phyloP scores from a whole-genome alignment of 495 filamentous ascomycete genomes.

The Apodospora peruviana region DNA sequence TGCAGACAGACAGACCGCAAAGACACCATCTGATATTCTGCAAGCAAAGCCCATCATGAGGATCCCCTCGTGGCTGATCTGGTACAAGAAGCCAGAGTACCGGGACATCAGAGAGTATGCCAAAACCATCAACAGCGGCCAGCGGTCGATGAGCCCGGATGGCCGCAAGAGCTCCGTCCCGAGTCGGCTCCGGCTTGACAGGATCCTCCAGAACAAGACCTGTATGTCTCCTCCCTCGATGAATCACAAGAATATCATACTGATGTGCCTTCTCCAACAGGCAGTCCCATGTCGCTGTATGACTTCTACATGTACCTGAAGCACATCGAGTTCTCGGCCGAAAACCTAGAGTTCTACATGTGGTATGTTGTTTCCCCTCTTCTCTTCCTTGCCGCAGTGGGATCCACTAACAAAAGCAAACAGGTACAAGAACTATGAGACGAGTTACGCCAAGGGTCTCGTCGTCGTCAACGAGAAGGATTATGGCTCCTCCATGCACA shows the following conservation, averaged over 20 bases:
- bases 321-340: conserved; percentile 32
- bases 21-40: not conserved
- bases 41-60: not conserved
- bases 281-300: conserved; percentile 34
- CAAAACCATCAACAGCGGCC: conserved; percentile 17
- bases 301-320: conserved; percentile 40
- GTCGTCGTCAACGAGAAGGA: conserved; percentile 17
- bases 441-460: conserved; percentile 20
- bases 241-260: not conserved
- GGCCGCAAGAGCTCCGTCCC: conserved; percentile 27
- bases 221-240: conserved; percentile 17
- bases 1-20: not conserved
- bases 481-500: conserved; percentile 17
- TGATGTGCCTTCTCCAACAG: conserved; percentile 1
- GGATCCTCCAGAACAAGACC: conserved; percentile 36
- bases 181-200: conserved; percentile 28
- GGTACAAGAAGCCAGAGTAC: conserved; percentile 43
- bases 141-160: conserved; percentile 24
- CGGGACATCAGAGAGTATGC: conserved; percentile 35
- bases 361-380: conserved; percentile 64
- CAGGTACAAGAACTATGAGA: conserved; percentile 40
- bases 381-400: not conserved
- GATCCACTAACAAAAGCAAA: not conserved
- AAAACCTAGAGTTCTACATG: conserved; percentile 64
- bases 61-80: conserved; percentile 29